Conservation (phyloP, 805 yeast species). For the Cephaloascus fragrans region DNA sequence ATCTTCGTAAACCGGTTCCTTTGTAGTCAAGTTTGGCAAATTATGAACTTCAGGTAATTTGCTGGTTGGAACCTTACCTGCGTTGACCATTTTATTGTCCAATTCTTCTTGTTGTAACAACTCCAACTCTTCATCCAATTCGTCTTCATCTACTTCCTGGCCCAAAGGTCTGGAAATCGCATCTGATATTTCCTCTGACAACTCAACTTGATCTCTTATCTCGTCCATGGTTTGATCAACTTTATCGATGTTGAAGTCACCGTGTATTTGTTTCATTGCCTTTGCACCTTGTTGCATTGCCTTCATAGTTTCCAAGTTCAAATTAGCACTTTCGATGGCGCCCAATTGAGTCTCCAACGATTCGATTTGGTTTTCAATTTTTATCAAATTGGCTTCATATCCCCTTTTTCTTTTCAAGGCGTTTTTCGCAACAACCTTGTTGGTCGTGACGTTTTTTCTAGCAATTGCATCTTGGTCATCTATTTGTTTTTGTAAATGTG, state of each 20-base stretch:
- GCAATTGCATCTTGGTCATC: slow-evolving; percentile 76
- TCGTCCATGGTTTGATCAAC: slow-evolving; percentile 98
- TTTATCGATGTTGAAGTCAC: slow-evolving; percentile 89
- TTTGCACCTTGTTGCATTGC: slow-evolving; percentile 97
- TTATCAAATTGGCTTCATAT: slow-evolving; percentile 65
- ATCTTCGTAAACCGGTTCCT: slow-evolving; percentile 49
- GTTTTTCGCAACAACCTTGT: slow-evolving; percentile 68
- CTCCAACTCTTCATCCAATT: slow-evolving; percentile 89
- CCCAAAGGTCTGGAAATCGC: slow-evolving; percentile 94
- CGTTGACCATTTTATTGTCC: slow-evolving; percentile 45
- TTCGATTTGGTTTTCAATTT: slow-evolving; percentile 80
- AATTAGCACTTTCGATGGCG: slow-evolving; percentile 89
- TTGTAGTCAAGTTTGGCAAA: slow-evolving; percentile 33
- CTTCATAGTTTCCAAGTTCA: slow-evolving; percentile 96
- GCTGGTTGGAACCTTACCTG: slow-evolving; percentile 25
- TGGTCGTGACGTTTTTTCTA: slow-evolving; percentile 59
- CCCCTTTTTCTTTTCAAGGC: slow-evolving; percentile 86
- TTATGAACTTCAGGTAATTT: slow-evolving; percentile 38
- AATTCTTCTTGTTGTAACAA: slow-evolving; percentile 76
- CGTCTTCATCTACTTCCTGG: slow-evolving; percentile 80
- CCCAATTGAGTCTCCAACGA: slow-evolving; percentile 82
- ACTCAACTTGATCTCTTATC: slow-evolving; percentile 91
- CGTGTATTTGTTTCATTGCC: slow-evolving; percentile 95
- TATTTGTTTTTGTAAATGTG: slow-evolving; percentile 74
- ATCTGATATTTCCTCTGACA: slow-evolving; percentile 90